phyloP scores from a whole-genome alignment of 2,329 filamentous ascomycete genomes.

The Fusarium caatingaense region DNA sequence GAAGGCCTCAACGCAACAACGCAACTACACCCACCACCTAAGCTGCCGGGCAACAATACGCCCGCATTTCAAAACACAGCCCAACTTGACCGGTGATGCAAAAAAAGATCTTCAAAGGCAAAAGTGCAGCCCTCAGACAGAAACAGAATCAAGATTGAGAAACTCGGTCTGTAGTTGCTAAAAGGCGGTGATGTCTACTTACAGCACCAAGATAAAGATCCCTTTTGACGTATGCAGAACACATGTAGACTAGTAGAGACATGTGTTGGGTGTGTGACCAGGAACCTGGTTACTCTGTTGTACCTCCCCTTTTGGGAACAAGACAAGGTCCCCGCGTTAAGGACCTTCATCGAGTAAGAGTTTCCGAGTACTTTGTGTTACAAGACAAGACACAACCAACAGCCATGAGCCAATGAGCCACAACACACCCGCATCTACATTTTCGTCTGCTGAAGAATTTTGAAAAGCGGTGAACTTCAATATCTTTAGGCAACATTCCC shows the following conservation, averaged over 20 bases:
- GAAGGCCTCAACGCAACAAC: slow-evolving; percentile 4
- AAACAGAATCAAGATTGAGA: not conserved
- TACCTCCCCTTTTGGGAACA: not conserved
- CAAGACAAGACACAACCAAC: slow-evolving; percentile 12
- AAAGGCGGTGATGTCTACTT: slow-evolving; percentile 12
- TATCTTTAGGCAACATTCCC: not conserved
- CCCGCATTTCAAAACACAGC: slow-evolving; percentile 9
- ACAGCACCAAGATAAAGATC: slow-evolving; percentile 1
- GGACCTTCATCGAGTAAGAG: not conserved
- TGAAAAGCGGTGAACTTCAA: slow-evolving; percentile 16
- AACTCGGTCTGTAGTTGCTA: slow-evolving; percentile 1
- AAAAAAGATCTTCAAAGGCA: not conserved
- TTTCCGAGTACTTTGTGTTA: not conserved
- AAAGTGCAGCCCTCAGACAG: not conserved
- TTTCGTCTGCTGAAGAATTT: not conserved
- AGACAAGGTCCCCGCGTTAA: not conserved
- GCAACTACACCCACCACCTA: slow-evolving; percentile 6
- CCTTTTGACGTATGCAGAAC: slow-evolving; percentile 21
- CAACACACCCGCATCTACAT: not conserved
- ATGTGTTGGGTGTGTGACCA: slow-evolving; percentile 15
- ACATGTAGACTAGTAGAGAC: not conserved
- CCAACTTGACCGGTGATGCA: not conserved
- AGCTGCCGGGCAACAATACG: not conserved
- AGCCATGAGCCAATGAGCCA: slow-evolving; percentile 11
- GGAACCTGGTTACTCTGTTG: not conserved